phyloP scores from a whole-genome alignment of 2,329 filamentous ascomycete species.

The Cladorrhinum sp. region DNA sequence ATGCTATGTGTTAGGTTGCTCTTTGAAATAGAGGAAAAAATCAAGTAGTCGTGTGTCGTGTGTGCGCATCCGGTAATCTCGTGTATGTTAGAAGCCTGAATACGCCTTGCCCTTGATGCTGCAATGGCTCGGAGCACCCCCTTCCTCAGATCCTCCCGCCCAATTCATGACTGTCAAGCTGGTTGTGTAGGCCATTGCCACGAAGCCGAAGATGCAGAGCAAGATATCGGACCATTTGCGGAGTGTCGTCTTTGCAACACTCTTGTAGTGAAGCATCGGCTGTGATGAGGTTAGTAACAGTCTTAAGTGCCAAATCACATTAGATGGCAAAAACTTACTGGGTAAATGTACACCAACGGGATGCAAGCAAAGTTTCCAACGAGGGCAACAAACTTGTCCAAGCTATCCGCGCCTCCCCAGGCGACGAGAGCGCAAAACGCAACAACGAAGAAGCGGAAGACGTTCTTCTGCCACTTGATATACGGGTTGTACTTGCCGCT shows the following conservation, averaged over 20 bases:
- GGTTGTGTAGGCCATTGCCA: constrained; percentile 92
- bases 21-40: not conserved
- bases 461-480: constrained; percentile 99
- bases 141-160: constrained; percentile 54
- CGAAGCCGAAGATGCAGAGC: constrained; percentile 76
- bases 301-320: not conserved
- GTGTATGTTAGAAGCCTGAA: not conserved
- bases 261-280: constrained; percentile 87
- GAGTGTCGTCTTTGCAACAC: constrained; percentile 65
- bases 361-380: constrained; percentile 98
- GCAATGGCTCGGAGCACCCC: constrained; percentile 51
- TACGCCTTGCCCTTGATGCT: constrained; percentile 34
- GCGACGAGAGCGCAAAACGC: constrained; percentile 81
- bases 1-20: not conserved
- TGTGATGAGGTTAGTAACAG: constrained; percentile 37
- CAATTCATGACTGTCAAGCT: constrained; percentile 82
- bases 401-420: constrained; percentile 85
- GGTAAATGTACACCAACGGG: constrained; percentile 94
- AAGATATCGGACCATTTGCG: constrained; percentile 70
- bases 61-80: too few relatives aligned
- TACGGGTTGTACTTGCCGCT: constrained; percentile 97
- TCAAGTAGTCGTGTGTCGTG: constrained; percentile 2
- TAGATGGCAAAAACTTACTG: constrained; percentile 59
- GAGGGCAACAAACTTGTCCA: constrained; percentile 96
- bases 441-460: constrained; percentile 91